A percentile compares a stretch with the other conserved stretches of the same genome.
These are phyloP conservation scores for Clavariopsis aquatica DNA, from an alignment of 495 filamentous ascomycete species.

Conservation along the genomic window DNA sequence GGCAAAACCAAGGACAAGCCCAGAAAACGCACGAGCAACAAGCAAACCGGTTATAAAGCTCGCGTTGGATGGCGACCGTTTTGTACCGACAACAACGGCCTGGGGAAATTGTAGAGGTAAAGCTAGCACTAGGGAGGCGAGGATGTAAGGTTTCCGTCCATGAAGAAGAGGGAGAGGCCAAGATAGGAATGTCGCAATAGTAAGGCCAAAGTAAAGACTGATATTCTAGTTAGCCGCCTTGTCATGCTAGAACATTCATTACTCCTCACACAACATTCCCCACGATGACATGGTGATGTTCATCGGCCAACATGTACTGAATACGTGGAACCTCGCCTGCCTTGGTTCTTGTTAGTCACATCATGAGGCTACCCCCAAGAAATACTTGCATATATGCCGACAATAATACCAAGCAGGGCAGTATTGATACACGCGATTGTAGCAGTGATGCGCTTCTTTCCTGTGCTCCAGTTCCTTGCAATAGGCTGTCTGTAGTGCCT, in stretches of 20 bases:
- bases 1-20: constrained; percentile 68
- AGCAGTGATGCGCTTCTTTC: constrained; percentile 66
- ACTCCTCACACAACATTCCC: constrained; percentile 63
- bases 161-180: constrained; percentile 78
- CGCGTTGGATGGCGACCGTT: constrained; percentile 57
- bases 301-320: constrained; percentile 69
- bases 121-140: constrained; percentile 63
- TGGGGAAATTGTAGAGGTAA: constrained; percentile 75
- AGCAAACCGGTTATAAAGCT: constrained; percentile 62
- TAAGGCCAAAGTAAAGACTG: constrained; percentile 64
- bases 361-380: not conserved
- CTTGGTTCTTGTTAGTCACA: constrained; percentile 28
- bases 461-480: constrained; percentile 65
- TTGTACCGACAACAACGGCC: constrained; percentile 59
- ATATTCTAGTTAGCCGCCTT: not conserved
- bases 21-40: constrained; percentile 62
- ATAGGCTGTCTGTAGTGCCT: constrained; percentile 44
- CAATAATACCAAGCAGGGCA: constrained; percentile 63
- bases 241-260: not conserved
- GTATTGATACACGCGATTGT: constrained; percentile 70
- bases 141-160: constrained; percentile 72
- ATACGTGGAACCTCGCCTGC: constrained; percentile 72
- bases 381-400: constrained; percentile 65
- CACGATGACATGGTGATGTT: constrained; percentile 63
- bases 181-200: constrained; percentile 64